Conservation (phyloP, 2,329 filamentous ascomycete species). For the Pyrenophora graminea region DNA sequence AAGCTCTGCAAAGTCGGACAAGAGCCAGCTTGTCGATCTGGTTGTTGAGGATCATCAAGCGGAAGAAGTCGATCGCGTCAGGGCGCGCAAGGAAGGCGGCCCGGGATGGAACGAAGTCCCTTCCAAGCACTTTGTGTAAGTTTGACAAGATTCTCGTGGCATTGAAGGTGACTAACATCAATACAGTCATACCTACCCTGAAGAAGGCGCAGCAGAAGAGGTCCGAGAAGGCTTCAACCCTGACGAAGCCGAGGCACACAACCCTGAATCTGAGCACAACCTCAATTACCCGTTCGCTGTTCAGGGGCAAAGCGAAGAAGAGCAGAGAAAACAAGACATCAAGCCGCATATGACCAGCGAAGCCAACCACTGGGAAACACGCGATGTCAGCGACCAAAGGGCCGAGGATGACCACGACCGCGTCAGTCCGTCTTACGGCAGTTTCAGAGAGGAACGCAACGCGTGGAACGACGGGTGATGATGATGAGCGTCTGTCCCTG, state of each 20-base stretch:
- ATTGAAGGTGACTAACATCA: constrained; percentile 9
- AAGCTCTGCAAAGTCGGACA: constrained; percentile 57
- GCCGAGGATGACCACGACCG: constrained; percentile 22
- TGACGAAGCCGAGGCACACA: constrained; percentile 49
- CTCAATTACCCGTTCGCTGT: constrained; percentile 51
- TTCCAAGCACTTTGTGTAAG: constrained; percentile 60
- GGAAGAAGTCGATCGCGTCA: constrained; percentile 65
- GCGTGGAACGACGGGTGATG: constrained; percentile 43
- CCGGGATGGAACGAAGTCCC: constrained; percentile 63
- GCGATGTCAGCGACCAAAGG: constrained; percentile 32
- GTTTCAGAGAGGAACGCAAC: constrained; percentile 50
- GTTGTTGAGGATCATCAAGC: constrained; percentile 67
- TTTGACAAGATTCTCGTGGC: constrained; percentile 1
- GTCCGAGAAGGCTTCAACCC: constrained; percentile 61
- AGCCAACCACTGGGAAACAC: constrained; percentile 50
- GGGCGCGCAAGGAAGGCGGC: constrained; percentile 65
- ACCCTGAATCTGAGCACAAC: constrained; percentile 51
- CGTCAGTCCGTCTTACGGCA: constrained; percentile 47
- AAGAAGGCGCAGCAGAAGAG: constrained; percentile 54
- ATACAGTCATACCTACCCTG: constrained; percentile 53
- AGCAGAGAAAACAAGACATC: constrained; percentile 38
- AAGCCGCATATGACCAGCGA: constrained; percentile 49
- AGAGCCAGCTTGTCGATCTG: constrained; percentile 68
- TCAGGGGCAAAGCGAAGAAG: constrained; percentile 44
- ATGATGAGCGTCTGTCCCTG: constrained; percentile 7